Percentiles rank a stretch among this genome's conserved stretches.
Conservation (phyloP, 75 land plant species). For the Cupressus sempervirens region DNA sequence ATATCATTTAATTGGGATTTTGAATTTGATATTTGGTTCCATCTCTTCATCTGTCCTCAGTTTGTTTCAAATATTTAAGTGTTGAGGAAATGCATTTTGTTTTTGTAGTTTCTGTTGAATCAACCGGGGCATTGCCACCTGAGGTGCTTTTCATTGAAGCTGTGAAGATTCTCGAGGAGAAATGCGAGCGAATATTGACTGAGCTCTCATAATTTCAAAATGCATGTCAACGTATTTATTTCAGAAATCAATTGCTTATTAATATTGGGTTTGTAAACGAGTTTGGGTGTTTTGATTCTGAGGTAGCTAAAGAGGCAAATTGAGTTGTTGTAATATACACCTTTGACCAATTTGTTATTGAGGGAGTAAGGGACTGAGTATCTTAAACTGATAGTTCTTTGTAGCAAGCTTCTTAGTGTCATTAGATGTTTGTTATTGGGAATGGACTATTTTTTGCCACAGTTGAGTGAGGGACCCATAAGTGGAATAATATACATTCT, state of each 20-base stretch:
- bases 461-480: not conserved
- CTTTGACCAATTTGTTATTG: not conserved
- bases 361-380: not conserved
- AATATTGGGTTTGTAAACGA: not conserved
- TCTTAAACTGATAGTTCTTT: not conserved
- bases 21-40: not conserved
- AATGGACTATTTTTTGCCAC: not conserved
- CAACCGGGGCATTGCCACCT: conserved; percentile 80
- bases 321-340: not conserved
- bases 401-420: not conserved
- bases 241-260: not conserved
- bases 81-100: not conserved
- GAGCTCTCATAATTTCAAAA: conserved; percentile 53
- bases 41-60: not conserved
- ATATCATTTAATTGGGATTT: not conserved
- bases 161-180: conserved; percentile 78
- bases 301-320: not conserved
- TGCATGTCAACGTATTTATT: too few species aligned
- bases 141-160: conserved; percentile 79
- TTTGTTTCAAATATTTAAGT: not conserved
- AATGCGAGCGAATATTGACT: conserved; percentile 70
- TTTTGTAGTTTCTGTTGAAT: conserved; percentile 72
- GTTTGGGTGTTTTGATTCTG: not conserved
- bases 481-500: not conserved
- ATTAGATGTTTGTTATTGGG: not conserved